A percentile compares a stretch with the other conserved stretches of the same genome.
Evolutionary conservation across 2,329 filamentous ascomycete genomes (phyloP).

Genomic region (Colletotrichum sp.): DNA sequence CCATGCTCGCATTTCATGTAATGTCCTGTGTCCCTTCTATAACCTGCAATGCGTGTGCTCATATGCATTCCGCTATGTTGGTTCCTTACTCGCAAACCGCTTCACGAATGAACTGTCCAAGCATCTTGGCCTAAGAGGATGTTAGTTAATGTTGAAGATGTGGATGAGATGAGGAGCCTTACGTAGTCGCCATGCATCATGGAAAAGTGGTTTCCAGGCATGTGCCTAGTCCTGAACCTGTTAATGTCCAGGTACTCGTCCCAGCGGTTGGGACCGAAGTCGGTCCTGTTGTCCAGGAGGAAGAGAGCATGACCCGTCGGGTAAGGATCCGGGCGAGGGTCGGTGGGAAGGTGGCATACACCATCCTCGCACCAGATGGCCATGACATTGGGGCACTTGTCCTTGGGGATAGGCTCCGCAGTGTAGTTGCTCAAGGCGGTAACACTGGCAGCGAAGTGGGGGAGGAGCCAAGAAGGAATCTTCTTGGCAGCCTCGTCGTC

Average conservation of each 20-base stretch:
- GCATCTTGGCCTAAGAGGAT: slow-evolving; percentile 35
- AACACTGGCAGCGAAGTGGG: slow-evolving; percentile 74
- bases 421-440: slow-evolving; percentile 73
- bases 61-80: slow-evolving; percentile 2
- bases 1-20: slow-evolving; percentile 18
- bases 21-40: slow-evolving; percentile 20
- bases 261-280: slow-evolving; percentile 75
- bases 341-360: slow-evolving; percentile 70
- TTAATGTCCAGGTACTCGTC: slow-evolving; percentile 66
- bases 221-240: slow-evolving; percentile 69
- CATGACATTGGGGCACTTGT: slow-evolving; percentile 64
- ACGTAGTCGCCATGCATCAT: slow-evolving; percentile 71
- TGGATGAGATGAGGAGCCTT: slow-evolving; percentile 20
- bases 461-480: slow-evolving; percentile 75
- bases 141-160: slow-evolving; percentile 19
- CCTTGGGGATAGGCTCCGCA: slow-evolving; percentile 64
- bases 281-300: slow-evolving; percentile 74
- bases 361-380: slow-evolving; percentile 77
- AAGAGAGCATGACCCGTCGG: slow-evolving; percentile 68
- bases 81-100: slow-evolving; percentile 30
- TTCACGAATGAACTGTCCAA: slow-evolving; percentile 38
- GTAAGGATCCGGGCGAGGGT: slow-evolving; percentile 68
- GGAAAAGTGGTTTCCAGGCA: slow-evolving; percentile 76
- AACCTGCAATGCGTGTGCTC: slow-evolving; percentile 13
- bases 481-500: slow-evolving; percentile 53